Evolutionary conservation across 2,329 filamentous ascomycete species (phyloP).

Genomic region (Fusarium sp.): DNA sequence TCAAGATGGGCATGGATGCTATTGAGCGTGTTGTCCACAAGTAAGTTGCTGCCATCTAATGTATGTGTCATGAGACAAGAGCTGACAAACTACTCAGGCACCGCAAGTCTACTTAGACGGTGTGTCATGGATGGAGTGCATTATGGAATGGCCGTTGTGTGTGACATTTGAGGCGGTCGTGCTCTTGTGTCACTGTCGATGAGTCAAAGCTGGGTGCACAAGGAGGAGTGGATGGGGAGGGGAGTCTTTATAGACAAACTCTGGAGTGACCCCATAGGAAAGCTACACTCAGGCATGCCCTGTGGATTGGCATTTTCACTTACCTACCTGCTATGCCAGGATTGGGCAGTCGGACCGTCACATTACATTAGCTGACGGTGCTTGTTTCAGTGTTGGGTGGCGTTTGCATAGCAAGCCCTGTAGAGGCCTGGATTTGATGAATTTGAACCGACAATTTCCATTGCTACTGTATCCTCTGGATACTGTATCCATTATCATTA

Average conservation of each 20-base stretch:
- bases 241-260: slow-evolving; percentile 3
- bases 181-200: background rate
- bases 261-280: background rate
- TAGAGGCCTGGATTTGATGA: background rate
- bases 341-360: background rate
- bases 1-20: slow-evolving; percentile 83
- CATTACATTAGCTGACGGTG: background rate
- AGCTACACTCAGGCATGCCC: background rate
- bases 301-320: background rate
- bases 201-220: background rate
- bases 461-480: background rate
- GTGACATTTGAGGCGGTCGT: background rate
- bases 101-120: slow-evolving; percentile 31
- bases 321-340: background rate
- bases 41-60: slow-evolving; percentile 53
- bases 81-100: slow-evolving; percentile 32
- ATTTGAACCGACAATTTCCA: background rate
- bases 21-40: slow-evolving; percentile 85
- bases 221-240: slow-evolving; percentile 1
- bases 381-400: background rate
- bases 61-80: background rate
- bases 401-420: background rate
- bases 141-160: background rate
- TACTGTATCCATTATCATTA: too few species aligned
- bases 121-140: background rate